These are phyloP conservation scores for Fistulinella prunicolor DNA, from an alignment of 768 basidiomycete genomes.

Conservation along the genomic window DNA sequence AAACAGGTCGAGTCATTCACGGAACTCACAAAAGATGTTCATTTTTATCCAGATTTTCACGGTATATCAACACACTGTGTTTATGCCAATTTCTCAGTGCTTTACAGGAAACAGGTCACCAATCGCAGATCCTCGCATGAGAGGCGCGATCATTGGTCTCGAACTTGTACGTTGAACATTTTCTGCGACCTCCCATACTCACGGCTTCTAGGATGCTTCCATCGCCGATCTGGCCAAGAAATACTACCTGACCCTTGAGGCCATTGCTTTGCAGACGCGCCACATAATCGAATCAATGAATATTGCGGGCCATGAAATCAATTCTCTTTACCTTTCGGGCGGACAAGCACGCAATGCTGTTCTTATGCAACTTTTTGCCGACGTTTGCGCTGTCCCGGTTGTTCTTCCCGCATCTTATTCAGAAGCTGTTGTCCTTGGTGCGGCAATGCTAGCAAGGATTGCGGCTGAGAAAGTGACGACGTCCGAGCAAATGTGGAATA, in stretches of 20 bases:
- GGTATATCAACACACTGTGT: conserved; percentile 41
- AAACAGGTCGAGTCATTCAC: conserved; percentile 59
- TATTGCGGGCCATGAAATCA: conserved; percentile 76
- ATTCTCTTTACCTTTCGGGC: conserved; percentile 87
- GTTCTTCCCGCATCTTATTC: conserved; percentile 74
- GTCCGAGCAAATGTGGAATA: conserved; percentile 76
- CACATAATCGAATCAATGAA: conserved; percentile 95
- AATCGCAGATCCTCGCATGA: conserved; percentile 93
- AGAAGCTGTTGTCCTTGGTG: conserved; percentile 86
- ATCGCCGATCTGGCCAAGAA: conserved; percentile 83
- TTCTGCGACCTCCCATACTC: background rate
- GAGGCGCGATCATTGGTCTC: conserved; percentile 87
- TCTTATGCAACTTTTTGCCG: conserved; percentile 88
- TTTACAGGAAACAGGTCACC: conserved; percentile 88
- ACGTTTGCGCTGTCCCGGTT: conserved; percentile 78
- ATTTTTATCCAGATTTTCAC: conserved; percentile 95
- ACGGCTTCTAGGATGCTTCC: conserved; percentile 52
- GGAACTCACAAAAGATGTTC: conserved; percentile 85
- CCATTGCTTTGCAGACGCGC: conserved; percentile 90
- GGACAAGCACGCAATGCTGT: conserved; percentile 88
- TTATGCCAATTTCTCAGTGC: background rate
- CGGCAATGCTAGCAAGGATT: conserved; percentile 90
- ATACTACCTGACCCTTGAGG: conserved; percentile 88
- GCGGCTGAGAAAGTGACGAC: conserved; percentile 63
- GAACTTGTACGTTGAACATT: conserved; percentile 51